phyloP scores from a whole-genome alignment of 805 yeast species.

The Diddensiella caesifluorescens region DNA sequence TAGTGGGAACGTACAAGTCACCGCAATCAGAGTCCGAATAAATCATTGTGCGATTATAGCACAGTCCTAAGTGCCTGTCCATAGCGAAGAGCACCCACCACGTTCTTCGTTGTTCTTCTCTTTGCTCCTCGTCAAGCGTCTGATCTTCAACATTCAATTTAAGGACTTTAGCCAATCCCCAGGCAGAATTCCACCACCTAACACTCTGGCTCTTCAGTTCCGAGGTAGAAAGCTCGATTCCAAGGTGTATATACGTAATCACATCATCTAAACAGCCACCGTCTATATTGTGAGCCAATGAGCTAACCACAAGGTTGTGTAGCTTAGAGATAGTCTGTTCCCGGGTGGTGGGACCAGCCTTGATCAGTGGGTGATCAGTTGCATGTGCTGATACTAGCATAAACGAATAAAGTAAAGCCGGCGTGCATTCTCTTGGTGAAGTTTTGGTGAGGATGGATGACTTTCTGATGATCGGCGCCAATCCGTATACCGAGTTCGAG shows the following conservation, averaged over 20 bases:
- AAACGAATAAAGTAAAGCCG: constrained; percentile 25
- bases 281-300: constrained; percentile 20
- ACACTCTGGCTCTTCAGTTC: constrained; percentile 29
- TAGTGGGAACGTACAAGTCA: constrained; percentile 32
- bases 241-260: constrained; percentile 28
- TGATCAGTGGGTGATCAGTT: constrained; percentile 27
- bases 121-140: constrained; percentile 22
- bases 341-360: constrained; percentile 27
- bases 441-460: constrained; percentile 23
- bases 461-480: constrained; percentile 25
- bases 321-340: constrained; percentile 20
- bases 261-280: constrained; percentile 27
- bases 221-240: constrained; percentile 28
- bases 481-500: constrained; percentile 26
- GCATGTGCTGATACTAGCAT: constrained; percentile 30
- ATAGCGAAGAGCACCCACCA: constrained; percentile 38
- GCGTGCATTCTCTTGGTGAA: constrained; percentile 21
- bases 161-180: constrained; percentile 27
- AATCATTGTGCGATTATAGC: constrained; percentile 31
- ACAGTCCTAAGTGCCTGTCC: constrained; percentile 35
- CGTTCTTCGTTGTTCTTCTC: constrained; percentile 36
- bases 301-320: constrained; percentile 22
- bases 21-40: constrained; percentile 32
- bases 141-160: constrained; percentile 25
- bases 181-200: constrained; percentile 30